Evolutionary conservation across 768 basidiomycete genomes (phyloP).

Genomic region (Omphalotus guepiniiformis): DNA sequence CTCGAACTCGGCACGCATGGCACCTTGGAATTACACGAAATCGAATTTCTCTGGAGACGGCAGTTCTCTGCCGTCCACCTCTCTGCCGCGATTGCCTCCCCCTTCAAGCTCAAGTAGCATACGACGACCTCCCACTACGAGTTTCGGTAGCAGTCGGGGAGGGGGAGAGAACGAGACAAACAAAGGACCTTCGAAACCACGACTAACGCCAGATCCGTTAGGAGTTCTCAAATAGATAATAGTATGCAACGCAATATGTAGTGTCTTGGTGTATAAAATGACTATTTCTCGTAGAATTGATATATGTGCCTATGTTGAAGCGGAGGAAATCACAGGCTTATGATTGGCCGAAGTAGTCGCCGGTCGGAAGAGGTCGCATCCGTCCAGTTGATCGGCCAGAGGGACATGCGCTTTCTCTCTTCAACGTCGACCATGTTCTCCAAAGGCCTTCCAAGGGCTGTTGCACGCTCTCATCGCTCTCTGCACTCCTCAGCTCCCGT

Average conservation of each 20-base stretch:
- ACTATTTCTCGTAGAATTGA: not conserved
- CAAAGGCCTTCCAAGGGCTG: slow-evolving; percentile 55
- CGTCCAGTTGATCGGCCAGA: no score
- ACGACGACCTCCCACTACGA: slow-evolving; percentile 19
- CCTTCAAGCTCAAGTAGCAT: slow-evolving; percentile 39
- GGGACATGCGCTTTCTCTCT: slow-evolving; percentile 1
- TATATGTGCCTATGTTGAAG: not conserved
- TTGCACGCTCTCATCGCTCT: slow-evolving; percentile 46
- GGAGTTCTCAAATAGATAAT: slow-evolving; percentile 13
- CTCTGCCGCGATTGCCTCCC: slow-evolving; percentile 51
- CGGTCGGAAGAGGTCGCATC: not conserved
- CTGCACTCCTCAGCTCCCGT: slow-evolving; percentile 65
- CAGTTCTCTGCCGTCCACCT: slow-evolving; percentile 29
- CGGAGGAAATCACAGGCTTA: not conserved
- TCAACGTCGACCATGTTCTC: slow-evolving; percentile 47
- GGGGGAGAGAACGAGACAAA: no score
- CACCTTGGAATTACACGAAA: slow-evolving; percentile 57
- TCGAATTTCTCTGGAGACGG: slow-evolving; percentile 40
- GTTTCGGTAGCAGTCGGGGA: not conserved
- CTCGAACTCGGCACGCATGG: slow-evolving; percentile 21
- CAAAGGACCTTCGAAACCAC: not conserved
- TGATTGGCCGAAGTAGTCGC: not conserved
- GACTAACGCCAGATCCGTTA: slow-evolving; percentile 12
- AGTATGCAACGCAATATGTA: not conserved
- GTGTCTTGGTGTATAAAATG: not conserved